Percentiles rank a stretch among this genome's conserved stretches.
phyloP scores from a whole-genome alignment of 1,284 basidiomycete genomes.

The Malassezia caprae region DNA sequence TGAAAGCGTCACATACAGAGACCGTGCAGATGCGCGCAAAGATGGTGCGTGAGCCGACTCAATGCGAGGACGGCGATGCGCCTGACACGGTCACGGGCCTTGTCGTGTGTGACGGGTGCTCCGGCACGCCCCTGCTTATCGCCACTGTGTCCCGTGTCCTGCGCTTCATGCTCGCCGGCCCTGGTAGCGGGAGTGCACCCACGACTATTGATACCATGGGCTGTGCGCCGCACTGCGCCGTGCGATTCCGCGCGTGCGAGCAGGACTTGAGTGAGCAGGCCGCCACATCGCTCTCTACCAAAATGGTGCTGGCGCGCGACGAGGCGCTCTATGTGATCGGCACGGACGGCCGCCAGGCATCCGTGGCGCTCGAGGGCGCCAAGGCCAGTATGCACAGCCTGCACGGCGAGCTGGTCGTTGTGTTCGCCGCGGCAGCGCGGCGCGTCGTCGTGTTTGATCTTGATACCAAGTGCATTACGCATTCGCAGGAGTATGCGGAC shows the following conservation, averaged over 20 bases:
- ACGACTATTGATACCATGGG: conserved; percentile 75
- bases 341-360: conserved; percentile 69
- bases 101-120: neutral
- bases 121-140: conserved; percentile 59
- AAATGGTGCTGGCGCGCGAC: conserved; percentile 70
- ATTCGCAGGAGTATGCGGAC: conserved; percentile 47
- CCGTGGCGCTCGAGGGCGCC: conserved; percentile 57
- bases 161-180: conserved; percentile 65
- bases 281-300: neutral
- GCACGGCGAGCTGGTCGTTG: conserved; percentile 55
- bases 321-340: conserved; percentile 85
- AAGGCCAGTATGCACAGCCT: conserved; percentile 32
- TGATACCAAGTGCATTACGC: conserved; percentile 82
- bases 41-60: conserved; percentile 22
- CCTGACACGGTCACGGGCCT: conserved; percentile 82
- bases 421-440: conserved; percentile 3
- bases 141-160: conserved; percentile 75
- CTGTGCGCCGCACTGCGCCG: conserved; percentile 69
- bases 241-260: conserved; percentile 31
- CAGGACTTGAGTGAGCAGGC: neutral
- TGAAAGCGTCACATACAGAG: conserved; percentile 48
- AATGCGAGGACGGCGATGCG: conserved; percentile 27
- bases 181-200: conserved; percentile 59
- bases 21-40: conserved; percentile 25
- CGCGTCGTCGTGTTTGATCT: conserved; percentile 73